Percentiles rank a stretch among this genome's conserved stretches.
Evolutionary conservation across 257 asterid genomes (phyloP).

Genomic region (Marsdenia floribunda): DNA sequence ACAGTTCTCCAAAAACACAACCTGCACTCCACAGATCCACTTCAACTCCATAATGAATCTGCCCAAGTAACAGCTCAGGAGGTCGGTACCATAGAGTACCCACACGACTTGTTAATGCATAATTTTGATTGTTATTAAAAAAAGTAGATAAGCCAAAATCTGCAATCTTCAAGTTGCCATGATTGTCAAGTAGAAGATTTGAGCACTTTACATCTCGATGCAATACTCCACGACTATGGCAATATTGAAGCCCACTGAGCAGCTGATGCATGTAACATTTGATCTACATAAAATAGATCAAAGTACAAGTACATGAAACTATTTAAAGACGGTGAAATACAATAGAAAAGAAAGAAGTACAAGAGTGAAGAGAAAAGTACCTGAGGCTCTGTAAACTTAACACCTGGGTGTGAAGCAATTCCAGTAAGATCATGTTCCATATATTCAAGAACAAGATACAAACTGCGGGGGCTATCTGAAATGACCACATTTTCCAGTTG

Average conservation of each 20-base stretch:
- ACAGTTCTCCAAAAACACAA: constrained; percentile 57
- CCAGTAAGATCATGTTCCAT: constrained; percentile 77
- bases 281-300: constrained; percentile 24
- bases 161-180: constrained; percentile 54
- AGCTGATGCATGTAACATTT: constrained; percentile 52
- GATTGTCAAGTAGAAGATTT: constrained; percentile 40
- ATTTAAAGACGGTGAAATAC: not conserved
- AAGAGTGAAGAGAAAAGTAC: constrained; percentile 16
- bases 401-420: constrained; percentile 41
- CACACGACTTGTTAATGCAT: constrained; percentile 49
- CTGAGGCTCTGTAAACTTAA: constrained; percentile 59
- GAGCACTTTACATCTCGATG: constrained; percentile 62
- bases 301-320: not conserved
- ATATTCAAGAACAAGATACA: constrained; percentile 55
- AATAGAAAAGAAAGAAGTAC: not conserved
- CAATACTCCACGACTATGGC: constrained; percentile 47
- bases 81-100: constrained; percentile 71
- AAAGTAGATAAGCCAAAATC: constrained; percentile 56
- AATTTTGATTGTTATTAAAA: constrained; percentile 26
- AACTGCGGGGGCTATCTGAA: constrained; percentile 39
- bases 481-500: constrained; percentile 28
- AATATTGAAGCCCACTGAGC: constrained; percentile 52
- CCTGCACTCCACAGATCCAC: constrained; percentile 68
- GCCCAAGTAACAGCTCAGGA: constrained; percentile 61
- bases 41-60: constrained; percentile 46